Base-by-base conservation (phyloP, 2,329 filamentous ascomycete genomes). In the Botrytis tulipae region DNA sequence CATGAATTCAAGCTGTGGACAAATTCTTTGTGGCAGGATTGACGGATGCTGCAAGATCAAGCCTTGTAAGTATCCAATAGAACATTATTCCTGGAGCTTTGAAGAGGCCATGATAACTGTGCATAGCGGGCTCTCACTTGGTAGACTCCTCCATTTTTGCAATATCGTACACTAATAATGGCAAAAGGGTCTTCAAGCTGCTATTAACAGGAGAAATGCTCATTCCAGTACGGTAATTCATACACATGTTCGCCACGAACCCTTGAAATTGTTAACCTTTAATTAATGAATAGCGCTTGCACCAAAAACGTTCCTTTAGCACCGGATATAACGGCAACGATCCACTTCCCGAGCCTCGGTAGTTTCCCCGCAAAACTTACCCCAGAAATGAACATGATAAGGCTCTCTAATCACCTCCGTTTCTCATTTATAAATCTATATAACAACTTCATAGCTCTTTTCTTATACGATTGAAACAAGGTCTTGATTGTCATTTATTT, bases 311-410 rank as follows among this genome's bases (percentile, higher is more conserved):
- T 37, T 22, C 10, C 7, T 4, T n/a, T 22, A 35, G 18, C 5
- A 8, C n/a, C 46, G 35, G 65, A 48, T 66, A 48, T 35, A 35
- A 48, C 63, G 63, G 63, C 63, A 48, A 48, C 7, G 29, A n/a
- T 48, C 8, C 35, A 61, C n/a, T n/a, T 20, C 54, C 54, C 54
- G 40, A 61, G 14, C 67, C 67, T 70, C 67, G 67, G 67, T 70
- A 35, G 25, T 46, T 61, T 61, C 67, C 51, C 67, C 67, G 67
- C 51, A 61, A 70, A 60, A 16, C 5, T 61, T 70, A 59, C 54
- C 67, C 37, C 48, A 57, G 66, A 57, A 42, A 57, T 54, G 32
- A 54, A 40, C 25, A 16, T 68, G 25, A 57, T 57, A 68, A 57
- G 35, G 35, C 8, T n/a, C 66, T 9, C 25, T 3, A n/a, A 51